Base-by-base conservation (phyloP, 768 basidiomycete genomes). In the Podaxis mareebaensis region DNA sequence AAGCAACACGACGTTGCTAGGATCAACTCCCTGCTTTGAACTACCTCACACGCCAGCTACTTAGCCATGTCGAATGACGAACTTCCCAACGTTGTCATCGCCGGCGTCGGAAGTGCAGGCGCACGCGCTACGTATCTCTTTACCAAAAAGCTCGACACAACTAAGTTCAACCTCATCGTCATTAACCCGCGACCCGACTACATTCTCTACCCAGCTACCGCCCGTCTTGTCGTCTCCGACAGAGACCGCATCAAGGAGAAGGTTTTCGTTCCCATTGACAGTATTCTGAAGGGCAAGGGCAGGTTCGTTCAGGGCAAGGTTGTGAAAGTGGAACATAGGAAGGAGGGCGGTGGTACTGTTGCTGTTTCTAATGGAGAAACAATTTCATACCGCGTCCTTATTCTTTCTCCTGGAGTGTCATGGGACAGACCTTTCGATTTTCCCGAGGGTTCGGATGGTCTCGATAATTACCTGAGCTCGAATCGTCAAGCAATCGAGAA, bases 71-170 rank as follows among this genome's bases (percentile, higher is more conserved):
- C 49, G 2, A 51, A 51, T 59, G 67, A 67, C 39, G 55, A 68
- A n/a, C 69, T 65, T 58, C 70, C 69, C 54, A 72, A 72, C 64
- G 66, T 78, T 66, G 76, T 89, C 36, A 74, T 89, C 65, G 74
- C 88, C 56, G 83, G 87, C 55, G 85, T 81, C 20, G 87, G 85
- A 60, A 72, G 69, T 30, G 81, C 77, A 0, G 86, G 88, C 13
- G 69, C 73, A 38, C 64, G 72, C 7, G 63, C 79, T 44, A 79
- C 79, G 1, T 75, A 78, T 28, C 67, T 65, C 4, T 81, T 88
- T 64, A 80, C 83, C 11, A 67, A 73, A 33, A 79, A 78, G 49
- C 79, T 88, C 65, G 77, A 84, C 67, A 42, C 77, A 0, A 67
- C 71, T 15, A 77, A 76, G 49, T 79, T 82, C 71, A 75, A 77